Base-by-base conservation (phyloP, 2,329 filamentous ascomycete genomes). In the Curvularia spicifera region DNA sequence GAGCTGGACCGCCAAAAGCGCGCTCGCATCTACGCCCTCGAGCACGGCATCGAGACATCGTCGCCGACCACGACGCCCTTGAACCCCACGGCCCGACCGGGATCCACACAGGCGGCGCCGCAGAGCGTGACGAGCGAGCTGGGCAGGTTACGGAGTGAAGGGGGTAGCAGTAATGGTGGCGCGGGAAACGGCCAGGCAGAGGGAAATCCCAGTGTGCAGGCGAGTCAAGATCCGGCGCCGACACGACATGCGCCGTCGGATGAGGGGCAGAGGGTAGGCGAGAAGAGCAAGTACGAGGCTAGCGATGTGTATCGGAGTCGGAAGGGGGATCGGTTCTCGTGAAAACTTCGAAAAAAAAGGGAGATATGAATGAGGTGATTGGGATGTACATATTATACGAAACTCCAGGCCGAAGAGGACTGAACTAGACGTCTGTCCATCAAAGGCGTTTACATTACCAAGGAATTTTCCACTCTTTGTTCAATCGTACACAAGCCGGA, bases 201-300 rank as follows among this genome's bases (percentile, higher is more conserved):
- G 55, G 53, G 60, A 51, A 89, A 85, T 69, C 90, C 91, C 22
- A 91, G 89, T 74, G 83, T 87, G 70, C 90, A 95, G 78, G 87
- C 88, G 31, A 87, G 84, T 71, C 81, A 81, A 63, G 93, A 97
- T 78, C 92, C 92, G n/a, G 93, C 93, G 12, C 89, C 93, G 9
- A 96, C 91, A 52, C 83, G 88, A 65, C 93, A 96, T 78, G 90
- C 89, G 59, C 90, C 91, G 1, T 83, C 88, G 64, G 90, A 86
- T 42, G 90, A 91, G 73, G 79, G 82, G 43, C 83, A 92, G 72
- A 82, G 84, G 63, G 81, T 90, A 26, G 70, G 81, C 35, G 91
- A 93, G 77, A 96, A 92, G 83, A 90, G 91, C 76, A 97, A 96
- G 80, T 98, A 96, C 78, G 93, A 98, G 80, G 89, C 90, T 31